Evolutionary conservation across 331 rosid species (phyloP).

Genomic region (Telfairia occidentalis): DNA sequence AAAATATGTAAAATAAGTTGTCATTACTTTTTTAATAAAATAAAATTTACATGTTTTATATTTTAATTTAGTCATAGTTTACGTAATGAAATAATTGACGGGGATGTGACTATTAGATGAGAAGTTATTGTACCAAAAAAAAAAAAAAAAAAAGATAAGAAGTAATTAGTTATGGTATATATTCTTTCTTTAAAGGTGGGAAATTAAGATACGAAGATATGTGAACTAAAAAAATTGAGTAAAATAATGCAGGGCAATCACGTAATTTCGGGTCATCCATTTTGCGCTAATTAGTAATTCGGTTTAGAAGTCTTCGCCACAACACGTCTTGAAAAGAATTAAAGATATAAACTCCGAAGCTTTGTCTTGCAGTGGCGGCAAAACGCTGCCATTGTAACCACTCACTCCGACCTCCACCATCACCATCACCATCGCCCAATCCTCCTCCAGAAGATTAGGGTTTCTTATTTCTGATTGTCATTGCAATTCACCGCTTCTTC

Average conservation of each 20-base stretch:
- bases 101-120: too few species aligned
- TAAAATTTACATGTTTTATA: too few species aligned
- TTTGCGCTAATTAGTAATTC: background rate
- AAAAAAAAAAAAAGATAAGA: too few species aligned
- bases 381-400: slow-evolving; percentile 14
- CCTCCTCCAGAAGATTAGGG: background rate
- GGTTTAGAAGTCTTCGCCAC: background rate
- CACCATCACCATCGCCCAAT: background rate
- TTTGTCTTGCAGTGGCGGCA: slow-evolving; percentile 25
- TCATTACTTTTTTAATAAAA: too few species aligned
- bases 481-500: background rate
- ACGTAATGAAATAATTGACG: background rate
- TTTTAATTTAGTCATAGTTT: too few species aligned
- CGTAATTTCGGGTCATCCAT: background rate
- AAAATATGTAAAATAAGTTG: too few species aligned
- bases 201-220: too few species aligned
- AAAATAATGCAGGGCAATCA: background rate
- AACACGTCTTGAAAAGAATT: background rate
- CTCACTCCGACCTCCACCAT: slow-evolving; percentile 7
- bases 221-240: too few species aligned
- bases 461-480: background rate
- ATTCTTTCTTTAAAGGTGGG: too few species aligned
- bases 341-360: background rate
- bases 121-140: too few species aligned
- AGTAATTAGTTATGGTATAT: too few species aligned